A percentile compares a stretch with the other conserved stretches of the same genome.
phyloP scores from a whole-genome alignment of 192 early-diverging fungal species.

The Backusella liffmaniae region DNA sequence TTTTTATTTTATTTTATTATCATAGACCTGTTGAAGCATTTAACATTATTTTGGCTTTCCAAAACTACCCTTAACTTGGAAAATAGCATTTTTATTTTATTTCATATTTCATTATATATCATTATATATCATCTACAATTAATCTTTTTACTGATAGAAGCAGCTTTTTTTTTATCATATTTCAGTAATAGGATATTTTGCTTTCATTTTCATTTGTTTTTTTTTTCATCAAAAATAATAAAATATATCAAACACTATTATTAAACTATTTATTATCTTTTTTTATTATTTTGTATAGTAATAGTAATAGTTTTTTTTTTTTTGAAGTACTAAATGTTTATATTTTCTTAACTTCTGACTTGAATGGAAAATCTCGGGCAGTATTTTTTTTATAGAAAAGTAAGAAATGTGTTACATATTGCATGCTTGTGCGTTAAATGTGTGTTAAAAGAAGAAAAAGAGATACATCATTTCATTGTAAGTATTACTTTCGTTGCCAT shows the following conservation, averaged over 20 bases:
- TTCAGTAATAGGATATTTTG: slow-evolving; percentile 1
- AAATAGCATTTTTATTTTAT: neutral
- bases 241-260: neutral
- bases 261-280: neutral
- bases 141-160: slow-evolving; percentile 4
- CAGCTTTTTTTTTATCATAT: slow-evolving; percentile 11
- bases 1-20: neutral
- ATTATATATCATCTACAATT: neutral
- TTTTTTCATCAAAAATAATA: slow-evolving; percentile 10
- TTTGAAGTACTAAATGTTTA: neutral
- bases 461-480: neutral
- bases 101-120: slow-evolving; percentile 1
- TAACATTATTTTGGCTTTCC: slow-evolving; percentile 22
- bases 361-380: neutral
- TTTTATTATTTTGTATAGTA: neutral
- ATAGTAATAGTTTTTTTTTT: too few relatives aligned
- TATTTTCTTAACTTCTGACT: neutral
- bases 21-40: slow-evolving; percentile 22
- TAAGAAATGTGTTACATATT: neutral
- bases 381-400: neutral
- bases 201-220: slow-evolving; percentile 9
- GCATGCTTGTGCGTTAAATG: neutral
- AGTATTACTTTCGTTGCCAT: neutral
- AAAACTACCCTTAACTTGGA: slow-evolving; percentile 10
- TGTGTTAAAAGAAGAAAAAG: neutral